A percentile compares a stretch with the other conserved stretches of the same genome.
phyloP scores from a whole-genome alignment of 805 yeast genomes.

The Candida quercuum region DNA sequence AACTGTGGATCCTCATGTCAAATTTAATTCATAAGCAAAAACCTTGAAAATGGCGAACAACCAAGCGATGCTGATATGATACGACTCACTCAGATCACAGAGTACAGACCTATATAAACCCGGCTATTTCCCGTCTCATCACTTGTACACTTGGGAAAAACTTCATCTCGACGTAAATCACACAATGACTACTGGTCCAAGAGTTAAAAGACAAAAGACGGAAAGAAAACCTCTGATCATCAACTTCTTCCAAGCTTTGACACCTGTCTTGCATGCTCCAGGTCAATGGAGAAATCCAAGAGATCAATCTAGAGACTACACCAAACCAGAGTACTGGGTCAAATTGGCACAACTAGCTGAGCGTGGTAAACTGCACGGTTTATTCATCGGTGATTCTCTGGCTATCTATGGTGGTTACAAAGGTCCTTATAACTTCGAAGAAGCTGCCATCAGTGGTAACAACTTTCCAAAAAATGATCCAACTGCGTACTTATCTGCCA shows the following conservation, averaged over 20 bases:
- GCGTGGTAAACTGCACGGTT: background rate
- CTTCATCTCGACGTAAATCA: background rate
- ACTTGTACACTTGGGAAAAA: no score
- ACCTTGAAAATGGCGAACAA: no score
- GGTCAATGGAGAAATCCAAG: slow-evolving; percentile 3
- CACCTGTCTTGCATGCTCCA: slow-evolving; percentile 1
- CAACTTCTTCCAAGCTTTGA: background rate
- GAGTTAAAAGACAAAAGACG: background rate
- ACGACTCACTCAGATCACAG: no score
- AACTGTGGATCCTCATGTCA: no score
- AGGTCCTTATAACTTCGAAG: background rate
- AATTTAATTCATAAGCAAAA: no score
- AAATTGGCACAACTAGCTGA: background rate
- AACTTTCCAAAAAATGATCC: slow-evolving; percentile 1
- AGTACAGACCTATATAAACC: no score
- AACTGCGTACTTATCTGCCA: background rate
- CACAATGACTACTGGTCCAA: background rate
- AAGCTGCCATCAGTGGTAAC: background rate
- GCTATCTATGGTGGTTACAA: slow-evolving; percentile 1
- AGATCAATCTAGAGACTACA: slow-evolving; percentile 1
- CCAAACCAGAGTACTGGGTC: slow-evolving; percentile 1
- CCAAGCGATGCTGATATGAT: no score
- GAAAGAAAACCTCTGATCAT: slow-evolving; percentile 1
- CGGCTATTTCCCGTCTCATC: background rate
- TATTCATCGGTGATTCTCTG: background rate